These are phyloP conservation scores for Halteria grandinella DNA, from an alignment of 73 alveolate species.

Conservation along the genomic window DNA sequence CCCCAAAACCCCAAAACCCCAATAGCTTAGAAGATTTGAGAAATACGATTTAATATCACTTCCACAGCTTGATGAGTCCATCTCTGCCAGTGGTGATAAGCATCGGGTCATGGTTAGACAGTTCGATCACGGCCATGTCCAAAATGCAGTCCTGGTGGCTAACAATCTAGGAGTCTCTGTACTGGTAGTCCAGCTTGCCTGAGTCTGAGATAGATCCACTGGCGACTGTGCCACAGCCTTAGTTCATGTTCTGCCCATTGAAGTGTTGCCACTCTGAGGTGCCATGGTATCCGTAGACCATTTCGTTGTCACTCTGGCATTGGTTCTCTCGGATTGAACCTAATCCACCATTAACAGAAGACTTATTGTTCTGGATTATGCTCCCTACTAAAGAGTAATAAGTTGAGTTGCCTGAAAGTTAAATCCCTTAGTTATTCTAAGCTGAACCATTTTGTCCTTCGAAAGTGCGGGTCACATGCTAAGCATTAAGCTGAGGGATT, in stretches of 20 bases:
- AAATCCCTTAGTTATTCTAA: not conserved
- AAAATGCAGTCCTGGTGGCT: slow-evolving; percentile 63
- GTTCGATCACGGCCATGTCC: slow-evolving; percentile 54
- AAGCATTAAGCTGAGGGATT: slow-evolving; percentile 16
- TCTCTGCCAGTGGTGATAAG: slow-evolving; percentile 67
- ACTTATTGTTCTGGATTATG: not conserved
- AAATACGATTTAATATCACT: too few relatives aligned
- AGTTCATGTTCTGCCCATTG: slow-evolving; percentile 26
- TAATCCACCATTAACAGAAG: not conserved
- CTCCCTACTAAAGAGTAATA: slow-evolving; percentile 41
- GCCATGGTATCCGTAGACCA: slow-evolving; percentile 28
- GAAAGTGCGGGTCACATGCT: not conserved
- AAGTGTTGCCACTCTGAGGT: slow-evolving; percentile 48
- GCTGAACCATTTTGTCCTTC: not conserved
- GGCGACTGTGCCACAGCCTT: not conserved
- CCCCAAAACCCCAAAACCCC: too few relatives aligned
- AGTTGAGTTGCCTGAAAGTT: slow-evolving; percentile 23
- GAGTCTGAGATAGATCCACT: not conserved
- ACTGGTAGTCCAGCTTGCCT: not conserved
- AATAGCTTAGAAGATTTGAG: too few relatives aligned
- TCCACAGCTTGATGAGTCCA: slow-evolving; percentile 67
- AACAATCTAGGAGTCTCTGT: slow-evolving; percentile 39
- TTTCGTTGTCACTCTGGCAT: not conserved
- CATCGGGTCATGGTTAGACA: slow-evolving; percentile 20
- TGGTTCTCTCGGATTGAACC: slow-evolving; percentile 7